Evolutionary conservation across 768 basidiomycete species (phyloP).

Genomic region (Tulasnella sp.): DNA sequence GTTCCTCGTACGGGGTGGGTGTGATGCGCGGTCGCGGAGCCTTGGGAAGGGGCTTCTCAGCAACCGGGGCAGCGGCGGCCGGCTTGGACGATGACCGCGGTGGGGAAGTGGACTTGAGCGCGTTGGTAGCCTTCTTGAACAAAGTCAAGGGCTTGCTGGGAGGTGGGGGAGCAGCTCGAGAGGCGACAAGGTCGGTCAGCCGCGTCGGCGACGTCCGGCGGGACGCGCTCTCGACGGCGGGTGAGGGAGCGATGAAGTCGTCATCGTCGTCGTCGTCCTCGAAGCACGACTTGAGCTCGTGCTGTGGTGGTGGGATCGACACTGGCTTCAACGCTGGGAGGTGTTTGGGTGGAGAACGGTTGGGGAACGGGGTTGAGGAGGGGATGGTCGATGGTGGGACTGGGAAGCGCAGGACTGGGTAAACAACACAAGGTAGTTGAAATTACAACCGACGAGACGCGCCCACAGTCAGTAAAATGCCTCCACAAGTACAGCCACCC

Average conservation of each 20-base stretch:
- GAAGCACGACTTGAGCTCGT: constrained; percentile 24
- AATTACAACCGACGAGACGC: neutral
- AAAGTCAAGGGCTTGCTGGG: neutral
- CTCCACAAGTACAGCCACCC: too few species aligned
- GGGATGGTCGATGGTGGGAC: constrained; percentile 20
- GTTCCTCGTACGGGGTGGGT: neutral
- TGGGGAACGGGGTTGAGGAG: neutral
- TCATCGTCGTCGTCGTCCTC: constrained; percentile 20
- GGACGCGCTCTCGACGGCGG: neutral
- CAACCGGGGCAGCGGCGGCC: neutral
- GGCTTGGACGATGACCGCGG: neutral
- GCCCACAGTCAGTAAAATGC: neutral
- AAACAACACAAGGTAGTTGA: neutral
- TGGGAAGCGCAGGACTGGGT: constrained; percentile 25
- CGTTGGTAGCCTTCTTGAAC: constrained; percentile 14
- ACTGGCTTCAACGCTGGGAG: constrained; percentile 2
- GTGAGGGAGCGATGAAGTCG: neutral
- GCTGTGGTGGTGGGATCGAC: constrained; percentile 11
- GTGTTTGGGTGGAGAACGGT: neutral
- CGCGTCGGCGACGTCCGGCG: constrained; percentile 5
- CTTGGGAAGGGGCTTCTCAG: neutral
- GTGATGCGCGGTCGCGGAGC: neutral
- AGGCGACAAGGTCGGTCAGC: neutral
- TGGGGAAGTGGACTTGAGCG: neutral
- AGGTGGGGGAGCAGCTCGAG: neutral